Evolutionary conservation across 2,329 filamentous ascomycete genomes (phyloP).

Genomic region (Dothistroma pini): DNA sequence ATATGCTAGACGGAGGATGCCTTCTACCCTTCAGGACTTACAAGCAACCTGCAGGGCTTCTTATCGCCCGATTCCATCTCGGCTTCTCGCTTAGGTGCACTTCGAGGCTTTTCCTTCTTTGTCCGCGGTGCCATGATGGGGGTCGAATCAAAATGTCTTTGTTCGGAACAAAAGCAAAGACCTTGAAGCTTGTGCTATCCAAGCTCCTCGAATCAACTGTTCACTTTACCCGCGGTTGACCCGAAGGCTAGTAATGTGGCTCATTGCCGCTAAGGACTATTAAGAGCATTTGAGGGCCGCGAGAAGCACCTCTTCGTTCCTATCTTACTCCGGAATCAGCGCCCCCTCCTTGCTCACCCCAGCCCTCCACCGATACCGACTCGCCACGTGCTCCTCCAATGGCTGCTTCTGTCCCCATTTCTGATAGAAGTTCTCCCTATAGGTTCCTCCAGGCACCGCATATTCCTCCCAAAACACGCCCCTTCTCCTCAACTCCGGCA

Average conservation of each 20-base stretch:
- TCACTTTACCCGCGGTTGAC: too few relatives aligned
- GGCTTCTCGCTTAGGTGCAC: too few relatives aligned
- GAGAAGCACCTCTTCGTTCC: neutral
- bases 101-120: too few relatives aligned
- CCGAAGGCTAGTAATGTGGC: neutral
- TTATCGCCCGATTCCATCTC: too few relatives aligned
- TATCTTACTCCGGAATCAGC: neutral
- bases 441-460: slow-evolving; percentile 54
- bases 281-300: neutral
- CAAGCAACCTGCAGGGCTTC: too few relatives aligned
- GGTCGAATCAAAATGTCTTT: too few relatives aligned
- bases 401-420: slow-evolving; percentile 47
- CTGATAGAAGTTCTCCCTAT: slow-evolving; percentile 57
- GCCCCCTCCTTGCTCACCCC: slow-evolving; percentile 6
- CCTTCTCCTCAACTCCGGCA: slow-evolving; percentile 59
- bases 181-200: too few relatives aligned
- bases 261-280: neutral
- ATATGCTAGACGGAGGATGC: too few relatives aligned
- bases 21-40: too few relatives aligned
- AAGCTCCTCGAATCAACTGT: too few relatives aligned
- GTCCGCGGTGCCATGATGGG: too few relatives aligned
- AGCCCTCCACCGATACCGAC: slow-evolving; percentile 9
- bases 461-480: slow-evolving; percentile 54
- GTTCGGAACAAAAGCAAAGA: too few relatives aligned
- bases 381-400: slow-evolving; percentile 8